Evolutionary conservation across 2,329 filamentous ascomycete genomes (phyloP).

Genomic region (Epichloe aotearoae): DNA sequence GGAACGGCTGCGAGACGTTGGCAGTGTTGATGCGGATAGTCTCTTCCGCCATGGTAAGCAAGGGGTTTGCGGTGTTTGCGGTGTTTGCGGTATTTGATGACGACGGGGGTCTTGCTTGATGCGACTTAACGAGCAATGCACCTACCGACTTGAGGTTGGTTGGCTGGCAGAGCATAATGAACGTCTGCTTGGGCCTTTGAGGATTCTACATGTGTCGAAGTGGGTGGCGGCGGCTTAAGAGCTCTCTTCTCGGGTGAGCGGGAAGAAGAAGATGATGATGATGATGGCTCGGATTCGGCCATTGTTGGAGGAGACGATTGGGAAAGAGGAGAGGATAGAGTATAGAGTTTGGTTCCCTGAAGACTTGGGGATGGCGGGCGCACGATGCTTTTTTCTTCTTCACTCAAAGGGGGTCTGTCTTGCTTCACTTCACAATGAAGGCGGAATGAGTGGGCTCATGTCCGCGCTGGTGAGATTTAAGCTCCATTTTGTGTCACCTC

Average conservation of each 20-base stretch:
- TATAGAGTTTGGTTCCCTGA: too few species aligned
- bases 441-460: too few species aligned
- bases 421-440: too few species aligned
- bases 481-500: not conserved
- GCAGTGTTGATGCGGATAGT: constrained; percentile 15
- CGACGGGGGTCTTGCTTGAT: not conserved
- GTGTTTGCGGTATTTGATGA: not conserved
- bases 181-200: constrained; percentile 16
- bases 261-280: too few species aligned
- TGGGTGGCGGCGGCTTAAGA: constrained; percentile 14
- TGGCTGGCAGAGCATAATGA: constrained; percentile 16
- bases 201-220: constrained; percentile 12
- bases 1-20: constrained; percentile 21
- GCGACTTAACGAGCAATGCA: not conserved
- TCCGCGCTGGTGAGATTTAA: not conserved
- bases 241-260: constrained; percentile 10
- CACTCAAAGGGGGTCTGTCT: too few species aligned
- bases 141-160: constrained; percentile 15
- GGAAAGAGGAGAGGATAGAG: not conserved
- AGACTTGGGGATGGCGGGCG: not conserved
- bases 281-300: not conserved
- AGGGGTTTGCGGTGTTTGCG: not conserved
- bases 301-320: not conserved
- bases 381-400: too few species aligned
- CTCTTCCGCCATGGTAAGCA: constrained; percentile 9